Evolutionary conservation across 805 yeast species (phyloP), one percentile per base, ranked within the genome.

Genomic region (Teunomyces pallodes): DNA sequence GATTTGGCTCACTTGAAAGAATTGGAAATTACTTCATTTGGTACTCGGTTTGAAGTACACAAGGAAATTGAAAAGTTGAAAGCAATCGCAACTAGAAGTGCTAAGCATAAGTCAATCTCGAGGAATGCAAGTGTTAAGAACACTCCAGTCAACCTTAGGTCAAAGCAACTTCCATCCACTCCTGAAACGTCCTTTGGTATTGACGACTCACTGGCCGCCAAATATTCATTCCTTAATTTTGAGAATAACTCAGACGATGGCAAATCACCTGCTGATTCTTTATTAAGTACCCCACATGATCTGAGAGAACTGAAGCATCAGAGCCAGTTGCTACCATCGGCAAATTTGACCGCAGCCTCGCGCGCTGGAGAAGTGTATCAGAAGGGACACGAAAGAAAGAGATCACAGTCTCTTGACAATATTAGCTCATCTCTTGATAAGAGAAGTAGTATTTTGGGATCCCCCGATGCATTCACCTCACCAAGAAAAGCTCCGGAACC

Each of bases 41-140:
- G 99, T 26, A 91, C 97, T 0, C 79, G 99, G 54, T 94, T 90
- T 67, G 97, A 91, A 64, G 81, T 94, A 42, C 84, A 82, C 66
- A 90, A 90, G 61, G 96, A 89, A 62, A 92, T 94, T 57, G 96
- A 89, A 63, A 79, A 82, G 32, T 70, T 86, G 57, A 75, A 75
- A 50, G 60, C 64, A 46, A 55, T 59, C 24, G 43, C 56, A 8
- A 33, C 53, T 4, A 53, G 56, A 47, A 50, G 36, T 33, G 54
- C 51, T 13, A 50, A 47, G 35, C 43, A 40, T 35, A 53, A 53
- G 31, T 48, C 52, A 6, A 24, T 52, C 12, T 49, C 53, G 30
- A 42, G 53, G 10, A 46, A 49, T 3, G 33, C 49, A 17, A 52
- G 55, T 31, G 35, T 42, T 6, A 42, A 47, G 27, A 44, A 47